phyloP scores from a whole-genome alignment of 108 stramenopile genomes.

The Mayamaea pseudoterrestris region DNA sequence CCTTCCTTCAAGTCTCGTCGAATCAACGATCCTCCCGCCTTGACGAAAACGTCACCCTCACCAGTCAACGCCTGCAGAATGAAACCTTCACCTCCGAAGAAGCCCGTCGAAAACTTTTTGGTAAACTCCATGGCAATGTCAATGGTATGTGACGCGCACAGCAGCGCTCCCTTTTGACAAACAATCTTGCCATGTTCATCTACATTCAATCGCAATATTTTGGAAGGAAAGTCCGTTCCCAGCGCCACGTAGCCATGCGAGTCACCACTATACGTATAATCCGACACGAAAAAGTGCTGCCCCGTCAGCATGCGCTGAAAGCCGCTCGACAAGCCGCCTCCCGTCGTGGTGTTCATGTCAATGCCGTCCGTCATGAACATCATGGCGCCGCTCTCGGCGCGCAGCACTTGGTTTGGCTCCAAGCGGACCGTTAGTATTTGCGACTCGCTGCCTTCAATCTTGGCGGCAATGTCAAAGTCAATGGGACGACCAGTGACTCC shows the following conservation, averaged over 20 bases:
- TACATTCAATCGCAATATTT: slow-evolving; percentile 72
- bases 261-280: slow-evolving; percentile 55
- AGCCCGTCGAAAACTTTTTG: slow-evolving; percentile 63
- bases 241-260: slow-evolving; percentile 66
- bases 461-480: slow-evolving; percentile 69
- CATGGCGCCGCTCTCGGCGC: slow-evolving; percentile 85
- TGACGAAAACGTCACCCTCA: slow-evolving; percentile 77
- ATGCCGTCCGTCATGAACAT: slow-evolving; percentile 86
- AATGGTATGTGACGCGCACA: slow-evolving; percentile 69
- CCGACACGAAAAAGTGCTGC: slow-evolving; percentile 85
- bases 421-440: slow-evolving; percentile 63
- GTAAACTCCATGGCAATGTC: slow-evolving; percentile 82
- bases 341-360: slow-evolving; percentile 82
- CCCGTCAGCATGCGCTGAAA: slow-evolving; percentile 76
- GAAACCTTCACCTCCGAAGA: slow-evolving; percentile 92
- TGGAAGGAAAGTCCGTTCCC: slow-evolving; percentile 85
- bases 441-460: slow-evolving; percentile 76
- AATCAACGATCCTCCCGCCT: slow-evolving; percentile 81
- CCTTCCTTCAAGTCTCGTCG: slow-evolving; percentile 52
- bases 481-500: slow-evolving; percentile 72
- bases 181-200: slow-evolving; percentile 73
- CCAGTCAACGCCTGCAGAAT: slow-evolving; percentile 79
- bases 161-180: slow-evolving; percentile 84
- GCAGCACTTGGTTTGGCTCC: slow-evolving; percentile 67
- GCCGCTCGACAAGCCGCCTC: slow-evolving; percentile 48